Conservation (phyloP, 139 green algal genomes). For the Gonium pectorale region DNA sequence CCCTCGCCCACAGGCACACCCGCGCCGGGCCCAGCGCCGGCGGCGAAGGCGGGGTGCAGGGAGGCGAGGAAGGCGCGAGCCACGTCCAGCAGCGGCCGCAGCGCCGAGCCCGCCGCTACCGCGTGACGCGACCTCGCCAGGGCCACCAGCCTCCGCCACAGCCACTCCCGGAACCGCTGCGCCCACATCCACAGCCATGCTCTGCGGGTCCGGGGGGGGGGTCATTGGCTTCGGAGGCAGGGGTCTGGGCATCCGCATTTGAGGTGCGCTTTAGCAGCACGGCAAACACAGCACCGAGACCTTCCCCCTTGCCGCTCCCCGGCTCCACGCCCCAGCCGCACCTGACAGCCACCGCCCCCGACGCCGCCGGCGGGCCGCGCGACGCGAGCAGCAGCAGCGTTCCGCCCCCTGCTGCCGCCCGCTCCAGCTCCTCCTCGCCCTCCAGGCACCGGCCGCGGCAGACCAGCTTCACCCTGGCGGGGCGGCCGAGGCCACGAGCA, state of each 20-base stretch:
- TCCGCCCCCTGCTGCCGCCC: neutral
- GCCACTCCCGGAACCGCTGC: neutral
- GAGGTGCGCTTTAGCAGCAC: neutral
- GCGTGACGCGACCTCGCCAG: too few species aligned
- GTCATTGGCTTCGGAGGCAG: neutral
- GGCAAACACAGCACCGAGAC: neutral
- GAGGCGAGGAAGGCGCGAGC: neutral
- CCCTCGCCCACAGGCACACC: too few species aligned
- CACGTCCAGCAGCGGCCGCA: neutral
- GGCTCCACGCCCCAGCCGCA: neutral
- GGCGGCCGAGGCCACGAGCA: too few species aligned
- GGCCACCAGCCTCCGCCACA: neutral
- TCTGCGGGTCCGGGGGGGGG: neutral
- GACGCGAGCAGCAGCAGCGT: neutral
- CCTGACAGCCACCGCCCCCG: too few species aligned
- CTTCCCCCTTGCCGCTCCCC: neutral
- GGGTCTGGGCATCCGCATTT: neutral
- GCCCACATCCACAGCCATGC: neutral
- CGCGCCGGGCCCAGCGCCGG: too few species aligned
- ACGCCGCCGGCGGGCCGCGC: neutral
- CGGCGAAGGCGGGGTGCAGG: slow-evolving; percentile 12
- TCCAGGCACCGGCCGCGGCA: slow-evolving; percentile 8
- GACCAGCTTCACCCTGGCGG: slow-evolving; percentile 12
- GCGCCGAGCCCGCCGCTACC: neutral
- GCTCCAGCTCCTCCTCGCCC: slow-evolving; percentile 2